Evolutionary conservation across 257 asterid genomes (phyloP).

Genomic region (Paraleonurus japonicus): DNA sequence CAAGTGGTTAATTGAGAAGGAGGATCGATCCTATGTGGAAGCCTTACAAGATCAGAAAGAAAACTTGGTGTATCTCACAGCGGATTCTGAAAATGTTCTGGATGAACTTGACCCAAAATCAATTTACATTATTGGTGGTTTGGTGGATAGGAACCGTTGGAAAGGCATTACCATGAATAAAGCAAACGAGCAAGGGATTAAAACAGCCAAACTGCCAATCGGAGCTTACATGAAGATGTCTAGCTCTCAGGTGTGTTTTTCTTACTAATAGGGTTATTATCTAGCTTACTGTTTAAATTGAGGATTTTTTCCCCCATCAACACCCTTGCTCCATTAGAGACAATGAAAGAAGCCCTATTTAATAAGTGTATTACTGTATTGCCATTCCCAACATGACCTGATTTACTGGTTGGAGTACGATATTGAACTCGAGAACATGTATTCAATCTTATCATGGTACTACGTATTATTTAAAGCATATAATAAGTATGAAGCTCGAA

Average conservation of each 20-base stretch:
- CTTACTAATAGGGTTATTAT: not conserved
- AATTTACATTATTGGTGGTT: constrained; percentile 85
- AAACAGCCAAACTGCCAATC: constrained; percentile 92
- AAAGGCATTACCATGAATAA: constrained; percentile 91
- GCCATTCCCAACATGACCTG: not conserved
- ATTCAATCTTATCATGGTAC: not conserved
- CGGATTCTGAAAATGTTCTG: constrained; percentile 76
- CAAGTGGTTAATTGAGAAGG: constrained; percentile 88
- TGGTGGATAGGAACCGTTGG: constrained; percentile 97
- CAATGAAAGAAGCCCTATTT: not conserved
- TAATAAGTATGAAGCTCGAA: not conserved
- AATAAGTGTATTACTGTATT: no score
- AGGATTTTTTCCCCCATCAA: not conserved
- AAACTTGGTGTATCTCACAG: constrained; percentile 83
- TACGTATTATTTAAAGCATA: not conserved
- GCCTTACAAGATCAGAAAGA: constrained; percentile 70
- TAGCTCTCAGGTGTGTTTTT: constrained; percentile 77
- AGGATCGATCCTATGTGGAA: constrained; percentile 62
- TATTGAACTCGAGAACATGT: not conserved
- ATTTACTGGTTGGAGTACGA: not conserved
- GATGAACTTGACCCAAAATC: constrained; percentile 79
- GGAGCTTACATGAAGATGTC: constrained; percentile 89
- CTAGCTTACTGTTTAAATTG: not conserved
- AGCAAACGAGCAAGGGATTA: constrained; percentile 86
- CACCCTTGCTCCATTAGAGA: not conserved